Conservation (phyloP, 331 rosid species). For the Erythrophleum ivorense region DNA sequence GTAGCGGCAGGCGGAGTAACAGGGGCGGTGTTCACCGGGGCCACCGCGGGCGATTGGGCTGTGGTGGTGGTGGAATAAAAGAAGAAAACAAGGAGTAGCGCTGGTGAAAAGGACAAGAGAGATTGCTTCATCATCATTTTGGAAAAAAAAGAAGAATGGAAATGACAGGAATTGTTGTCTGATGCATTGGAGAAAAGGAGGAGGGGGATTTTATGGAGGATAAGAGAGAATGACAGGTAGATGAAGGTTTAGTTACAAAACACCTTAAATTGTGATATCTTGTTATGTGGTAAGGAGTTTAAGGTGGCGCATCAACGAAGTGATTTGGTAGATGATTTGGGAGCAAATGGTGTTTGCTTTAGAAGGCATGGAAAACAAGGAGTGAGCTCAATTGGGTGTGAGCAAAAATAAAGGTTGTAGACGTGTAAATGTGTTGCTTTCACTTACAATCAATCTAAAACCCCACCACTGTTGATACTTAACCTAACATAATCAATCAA, state of each 20-base stretch:
- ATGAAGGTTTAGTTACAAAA: too few relatives aligned
- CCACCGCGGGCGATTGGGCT: constrained; percentile 46
- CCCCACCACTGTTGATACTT: constrained; percentile 10
- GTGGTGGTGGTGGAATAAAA: constrained; percentile 26
- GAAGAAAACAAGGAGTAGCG: constrained; percentile 24
- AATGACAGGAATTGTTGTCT: not conserved
- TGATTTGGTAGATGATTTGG: too few relatives aligned
- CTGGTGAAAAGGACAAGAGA: constrained; percentile 29
- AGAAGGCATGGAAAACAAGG: too few relatives aligned
- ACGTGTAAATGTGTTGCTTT: constrained; percentile 35
- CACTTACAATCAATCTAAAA: constrained; percentile 29
- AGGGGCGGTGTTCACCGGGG: constrained; percentile 38
- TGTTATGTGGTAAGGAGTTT: not conserved
- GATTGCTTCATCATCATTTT: constrained; percentile 26
- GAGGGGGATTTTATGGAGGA: constrained; percentile 40
- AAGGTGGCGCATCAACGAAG: constrained; percentile 3
- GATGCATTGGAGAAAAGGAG: not conserved
- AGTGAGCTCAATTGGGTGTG: not conserved
- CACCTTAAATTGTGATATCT: constrained; percentile 7
- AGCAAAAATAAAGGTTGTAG: constrained; percentile 11
- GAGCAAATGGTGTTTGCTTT: too few relatives aligned
- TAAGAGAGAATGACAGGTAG: constrained; percentile 40
- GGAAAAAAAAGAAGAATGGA: not conserved
- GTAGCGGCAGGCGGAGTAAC: constrained; percentile 39
- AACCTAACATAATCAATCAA: too few relatives aligned